Evolutionary conservation across 257 asterid genomes (phyloP).

Genomic region (Solanum pennellii): DNA sequence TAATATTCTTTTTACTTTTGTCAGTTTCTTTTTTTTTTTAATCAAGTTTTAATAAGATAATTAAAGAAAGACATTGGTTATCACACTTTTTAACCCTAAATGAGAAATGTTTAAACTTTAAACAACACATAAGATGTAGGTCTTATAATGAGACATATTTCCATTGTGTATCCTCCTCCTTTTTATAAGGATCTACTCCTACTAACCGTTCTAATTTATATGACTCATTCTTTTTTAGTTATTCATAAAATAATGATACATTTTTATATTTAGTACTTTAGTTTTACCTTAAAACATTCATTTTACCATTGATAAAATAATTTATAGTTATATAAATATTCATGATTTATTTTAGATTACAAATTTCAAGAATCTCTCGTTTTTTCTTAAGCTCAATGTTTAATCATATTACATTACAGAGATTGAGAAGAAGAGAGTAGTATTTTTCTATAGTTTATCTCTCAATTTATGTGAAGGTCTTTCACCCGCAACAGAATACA

Average conservation of each 20-base stretch:
- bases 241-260: no score
- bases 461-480: background rate
- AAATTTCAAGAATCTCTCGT: no score
- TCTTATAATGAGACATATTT: background rate
- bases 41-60: background rate
- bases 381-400: background rate
- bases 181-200: no score
- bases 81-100: background rate
- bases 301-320: no score
- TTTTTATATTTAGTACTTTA: no score
- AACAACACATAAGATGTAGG: background rate
- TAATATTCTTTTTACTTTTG: background rate
- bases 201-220: no score
- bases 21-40: background rate
- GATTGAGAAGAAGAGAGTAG: accelerated
- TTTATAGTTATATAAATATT: no score
- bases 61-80: background rate
- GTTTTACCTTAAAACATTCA: no score
- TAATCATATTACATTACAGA: no score
- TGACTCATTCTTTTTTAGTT: background rate
- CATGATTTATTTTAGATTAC: no score
- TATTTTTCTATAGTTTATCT: background rate
- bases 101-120: background rate
- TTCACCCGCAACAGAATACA: background rate
- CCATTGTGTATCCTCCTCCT: no score